Conservation (phyloP, 2,329 filamentous ascomycete genomes). For the Neocucurbitaria cava region DNA sequence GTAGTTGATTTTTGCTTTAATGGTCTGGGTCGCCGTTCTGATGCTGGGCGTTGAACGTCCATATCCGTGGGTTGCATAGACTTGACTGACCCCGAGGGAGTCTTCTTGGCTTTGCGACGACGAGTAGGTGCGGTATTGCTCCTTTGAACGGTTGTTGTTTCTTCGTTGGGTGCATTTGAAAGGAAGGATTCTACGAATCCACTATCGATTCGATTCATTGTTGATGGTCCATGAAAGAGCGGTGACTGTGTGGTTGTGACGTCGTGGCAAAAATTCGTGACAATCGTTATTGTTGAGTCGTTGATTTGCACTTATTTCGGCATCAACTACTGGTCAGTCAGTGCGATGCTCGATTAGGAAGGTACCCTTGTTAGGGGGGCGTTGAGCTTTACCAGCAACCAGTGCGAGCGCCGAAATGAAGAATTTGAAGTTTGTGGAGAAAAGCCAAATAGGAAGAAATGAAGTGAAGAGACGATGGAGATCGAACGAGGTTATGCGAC, state of each 20-base stretch:
- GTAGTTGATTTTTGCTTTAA: slow-evolving; percentile 35
- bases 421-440: slow-evolving; percentile 8
- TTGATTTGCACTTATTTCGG: slow-evolving; percentile 30
- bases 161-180: slow-evolving; percentile 22
- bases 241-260: slow-evolving; percentile 21
- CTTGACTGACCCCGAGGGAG: slow-evolving; percentile 4
- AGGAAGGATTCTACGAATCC: slow-evolving; percentile 37
- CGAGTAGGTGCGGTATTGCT: slow-evolving; percentile 35
- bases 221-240: slow-evolving; percentile 31
- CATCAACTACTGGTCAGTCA: slow-evolving; percentile 31
- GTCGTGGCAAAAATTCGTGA: slow-evolving; percentile 12
- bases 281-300: slow-evolving; percentile 25
- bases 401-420: slow-evolving; percentile 28
- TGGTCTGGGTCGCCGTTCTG: slow-evolving; percentile 34
- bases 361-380: slow-evolving; percentile 28
- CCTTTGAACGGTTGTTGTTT: slow-evolving; percentile 21
- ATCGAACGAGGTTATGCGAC: slow-evolving; percentile 20
- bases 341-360: slow-evolving; percentile 29
- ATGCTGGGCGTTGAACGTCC: slow-evolving; percentile 27
- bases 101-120: slow-evolving; percentile 22
- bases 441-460: slow-evolving; percentile 2
- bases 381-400: slow-evolving; percentile 31
- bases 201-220: slow-evolving; percentile 46
- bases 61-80: slow-evolving; percentile 14
- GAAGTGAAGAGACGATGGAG: slow-evolving; percentile 8